Evolutionary conservation across 2,329 filamentous ascomycete species (phyloP).

Genomic region (Phyllosticta capitalensis): DNA sequence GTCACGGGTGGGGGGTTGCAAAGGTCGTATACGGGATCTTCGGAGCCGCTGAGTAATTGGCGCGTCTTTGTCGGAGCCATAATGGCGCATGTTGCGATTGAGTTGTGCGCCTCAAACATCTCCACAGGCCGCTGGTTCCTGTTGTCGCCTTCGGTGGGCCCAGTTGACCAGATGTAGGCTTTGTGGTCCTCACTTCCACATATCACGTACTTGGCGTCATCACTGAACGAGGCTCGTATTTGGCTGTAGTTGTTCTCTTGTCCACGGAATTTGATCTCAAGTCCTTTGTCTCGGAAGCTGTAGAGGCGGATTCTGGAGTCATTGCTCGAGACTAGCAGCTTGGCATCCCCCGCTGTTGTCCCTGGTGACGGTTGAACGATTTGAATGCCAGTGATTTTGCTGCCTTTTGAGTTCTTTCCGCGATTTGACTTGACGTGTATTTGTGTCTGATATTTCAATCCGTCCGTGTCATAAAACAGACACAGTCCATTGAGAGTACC

Average conservation of each 20-base stretch:
- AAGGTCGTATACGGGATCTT: constrained; percentile 89
- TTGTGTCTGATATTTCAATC: constrained; percentile 71
- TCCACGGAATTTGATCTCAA: constrained; percentile 85
- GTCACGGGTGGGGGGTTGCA: constrained; percentile 91
- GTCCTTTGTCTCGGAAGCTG: constrained; percentile 70
- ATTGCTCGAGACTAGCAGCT: constrained; percentile 85
- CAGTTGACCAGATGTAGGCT: constrained; percentile 82
- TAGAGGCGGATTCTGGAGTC: constrained; percentile 89
- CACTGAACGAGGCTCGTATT: constrained; percentile 80
- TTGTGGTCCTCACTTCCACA: constrained; percentile 88
- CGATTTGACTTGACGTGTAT: constrained; percentile 88
- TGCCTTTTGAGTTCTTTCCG: constrained; percentile 89
- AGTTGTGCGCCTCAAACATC: constrained; percentile 80
- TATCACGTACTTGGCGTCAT: constrained; percentile 76
- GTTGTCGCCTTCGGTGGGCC: constrained; percentile 49
- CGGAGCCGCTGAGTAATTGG: constrained; percentile 67
- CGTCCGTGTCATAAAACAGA: constrained; percentile 87
- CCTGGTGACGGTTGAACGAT: background rate
- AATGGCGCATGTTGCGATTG: constrained; percentile 80
- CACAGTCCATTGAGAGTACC: constrained; percentile 79
- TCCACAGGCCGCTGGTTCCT: constrained; percentile 77
- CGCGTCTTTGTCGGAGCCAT: constrained; percentile 74
- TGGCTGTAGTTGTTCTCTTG: constrained; percentile 86
- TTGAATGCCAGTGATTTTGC: constrained; percentile 93
- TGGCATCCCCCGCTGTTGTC: constrained; percentile 60